Conservation (phyloP, 345 rosid species). For the Gossypium ekmanianum region DNA sequence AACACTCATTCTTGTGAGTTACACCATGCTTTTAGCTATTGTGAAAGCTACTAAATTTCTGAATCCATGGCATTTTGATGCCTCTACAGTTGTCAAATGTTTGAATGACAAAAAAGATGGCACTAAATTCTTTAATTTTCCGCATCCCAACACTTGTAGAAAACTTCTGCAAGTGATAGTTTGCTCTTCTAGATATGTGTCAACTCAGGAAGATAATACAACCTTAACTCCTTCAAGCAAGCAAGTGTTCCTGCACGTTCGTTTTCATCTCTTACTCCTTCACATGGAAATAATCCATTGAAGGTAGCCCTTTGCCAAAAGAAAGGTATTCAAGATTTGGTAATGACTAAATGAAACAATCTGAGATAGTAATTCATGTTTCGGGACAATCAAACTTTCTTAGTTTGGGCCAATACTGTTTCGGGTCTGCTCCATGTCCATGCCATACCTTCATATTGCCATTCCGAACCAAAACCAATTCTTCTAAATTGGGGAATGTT, state of each 20-base stretch:
- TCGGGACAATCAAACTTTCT: not conserved
- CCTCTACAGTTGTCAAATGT: constrained; percentile 9
- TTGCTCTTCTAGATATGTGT: not conserved
- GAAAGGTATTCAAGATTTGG: too few species aligned
- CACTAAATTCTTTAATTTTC: not conserved
- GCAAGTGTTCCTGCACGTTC: not conserved
- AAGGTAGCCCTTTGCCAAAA: not conserved
- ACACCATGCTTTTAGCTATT: constrained; percentile 15
- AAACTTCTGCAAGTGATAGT: not conserved
- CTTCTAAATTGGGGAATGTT: constrained; percentile 9
- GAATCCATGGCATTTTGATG: constrained; percentile 14
- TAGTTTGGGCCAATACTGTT: not conserved
- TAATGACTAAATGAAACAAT: too few species aligned
- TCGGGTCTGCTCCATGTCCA: not conserved
- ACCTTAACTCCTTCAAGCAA: not conserved
- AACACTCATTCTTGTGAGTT: constrained; percentile 14
- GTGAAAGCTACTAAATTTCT: constrained; percentile 3
- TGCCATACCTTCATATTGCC: not conserved
- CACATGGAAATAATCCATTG: not conserved
- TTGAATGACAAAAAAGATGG: constrained; percentile 5
- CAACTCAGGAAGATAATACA: not conserved
- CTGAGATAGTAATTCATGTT: not conserved
- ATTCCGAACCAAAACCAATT: not conserved
- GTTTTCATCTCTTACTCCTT: not conserved
- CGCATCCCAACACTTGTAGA: not conserved